These are phyloP conservation scores for Pichia sp. DNA, from an alignment of 1,139 yeast species.

Conservation along the genomic window DNA sequence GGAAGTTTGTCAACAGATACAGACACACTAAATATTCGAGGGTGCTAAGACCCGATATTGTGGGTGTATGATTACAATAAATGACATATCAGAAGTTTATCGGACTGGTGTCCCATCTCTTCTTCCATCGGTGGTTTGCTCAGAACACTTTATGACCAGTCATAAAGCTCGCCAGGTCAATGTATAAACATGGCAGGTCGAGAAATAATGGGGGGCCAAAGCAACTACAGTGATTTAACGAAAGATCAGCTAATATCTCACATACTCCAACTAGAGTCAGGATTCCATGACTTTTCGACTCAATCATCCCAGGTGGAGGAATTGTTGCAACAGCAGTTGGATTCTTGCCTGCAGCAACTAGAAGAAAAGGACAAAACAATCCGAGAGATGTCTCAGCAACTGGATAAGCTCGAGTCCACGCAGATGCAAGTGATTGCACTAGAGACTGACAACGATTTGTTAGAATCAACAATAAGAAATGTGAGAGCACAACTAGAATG, in stretches of 20 bases:
- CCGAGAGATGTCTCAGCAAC: constrained; percentile 3
- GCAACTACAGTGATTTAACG: constrained; percentile 5
- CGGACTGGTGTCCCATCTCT: background rate
- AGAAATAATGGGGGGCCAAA: background rate
- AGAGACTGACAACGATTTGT: constrained; percentile 26
- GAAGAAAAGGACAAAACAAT: constrained; percentile 1
- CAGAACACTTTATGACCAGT: background rate
- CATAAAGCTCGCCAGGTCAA: background rate
- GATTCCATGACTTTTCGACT: constrained; percentile 19
- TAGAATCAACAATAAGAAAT: constrained; percentile 24
- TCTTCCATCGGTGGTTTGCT: background rate
- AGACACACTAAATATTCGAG: background rate
- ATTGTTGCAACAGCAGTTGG: constrained; percentile 24
- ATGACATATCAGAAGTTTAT: background rate
- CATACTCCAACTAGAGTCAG: constrained; percentile 22
- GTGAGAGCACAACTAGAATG: constrained; percentile 9
- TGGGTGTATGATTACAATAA: background rate
- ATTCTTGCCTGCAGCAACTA: constrained; percentile 4
- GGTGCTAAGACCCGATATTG: background rate
- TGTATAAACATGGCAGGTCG: background rate
- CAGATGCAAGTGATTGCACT: constrained; percentile 10
- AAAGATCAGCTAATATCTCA: constrained; percentile 20
- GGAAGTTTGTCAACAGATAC: constrained; percentile 10
- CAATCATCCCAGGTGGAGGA: constrained; percentile 28
- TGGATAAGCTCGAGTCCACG: background rate